These are phyloP conservation scores for Fusarium sp. DNA, from an alignment of 2,329 filamentous ascomycete species.

Conservation along the genomic window DNA sequence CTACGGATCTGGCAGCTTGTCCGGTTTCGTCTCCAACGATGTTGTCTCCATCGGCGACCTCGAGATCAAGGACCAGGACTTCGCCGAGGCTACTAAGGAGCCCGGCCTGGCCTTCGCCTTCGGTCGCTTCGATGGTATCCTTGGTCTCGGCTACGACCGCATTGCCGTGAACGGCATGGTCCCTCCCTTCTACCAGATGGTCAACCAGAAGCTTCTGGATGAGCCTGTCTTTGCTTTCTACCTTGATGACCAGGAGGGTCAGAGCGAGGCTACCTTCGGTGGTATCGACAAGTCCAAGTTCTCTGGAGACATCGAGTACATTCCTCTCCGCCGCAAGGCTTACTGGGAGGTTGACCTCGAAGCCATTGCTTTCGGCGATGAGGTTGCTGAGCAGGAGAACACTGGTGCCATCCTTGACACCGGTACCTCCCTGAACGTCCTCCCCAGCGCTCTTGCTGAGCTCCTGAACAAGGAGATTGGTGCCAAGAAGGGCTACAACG, in stretches of 20 bases:
- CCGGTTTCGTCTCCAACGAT: conserved; percentile 93
- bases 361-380: conserved; percentile 87
- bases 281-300: conserved; percentile 85
- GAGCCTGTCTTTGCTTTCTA: conserved; percentile 97
- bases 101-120: conserved; percentile 98
- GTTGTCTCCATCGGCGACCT: conserved; percentile 88
- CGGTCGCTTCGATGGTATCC: conserved; percentile 95
- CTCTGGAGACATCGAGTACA: conserved; percentile 88
- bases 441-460: conserved; percentile 91
- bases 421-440: conserved; percentile 95
- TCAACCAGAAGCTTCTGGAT: conserved; percentile 89
- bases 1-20: conserved; percentile 94
- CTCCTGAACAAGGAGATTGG: conserved; percentile 98
- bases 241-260: conserved; percentile 77
- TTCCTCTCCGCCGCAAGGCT: conserved; percentile 96
- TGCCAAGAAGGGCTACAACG: conserved; percentile 97
- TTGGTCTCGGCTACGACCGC: conserved; percentile 93
- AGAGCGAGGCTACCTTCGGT: conserved; percentile 91
- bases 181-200: conserved; percentile 96
- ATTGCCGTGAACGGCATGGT: conserved; percentile 97
- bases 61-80: conserved; percentile 88
- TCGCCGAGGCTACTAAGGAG: conserved; percentile 95
- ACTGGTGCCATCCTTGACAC: conserved; percentile 98
- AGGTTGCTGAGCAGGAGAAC: conserved; percentile 88
- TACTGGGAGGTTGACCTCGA: conserved; percentile 99